A percentile compares a stretch with the other conserved stretches of the same genome.
Conservation (phyloP, 1,284 basidiomycete genomes). For the Cronartium quercuum region DNA sequence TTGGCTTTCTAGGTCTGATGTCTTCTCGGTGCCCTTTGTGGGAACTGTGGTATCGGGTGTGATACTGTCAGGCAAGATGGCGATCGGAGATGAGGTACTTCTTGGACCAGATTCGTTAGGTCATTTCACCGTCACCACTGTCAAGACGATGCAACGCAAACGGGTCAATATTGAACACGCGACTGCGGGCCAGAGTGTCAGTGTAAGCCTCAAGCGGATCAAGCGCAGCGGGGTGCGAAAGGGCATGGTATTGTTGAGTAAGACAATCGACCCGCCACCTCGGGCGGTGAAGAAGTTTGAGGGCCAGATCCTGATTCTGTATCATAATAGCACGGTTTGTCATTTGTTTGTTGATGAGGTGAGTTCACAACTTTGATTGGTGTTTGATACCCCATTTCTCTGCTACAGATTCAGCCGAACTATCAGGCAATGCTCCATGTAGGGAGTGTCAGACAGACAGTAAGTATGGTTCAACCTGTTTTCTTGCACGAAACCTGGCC, state of each 20-base stretch:
- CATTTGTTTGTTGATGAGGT: not conserved
- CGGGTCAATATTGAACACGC: conserved; percentile 73
- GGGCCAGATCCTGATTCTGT: conserved; percentile 74
- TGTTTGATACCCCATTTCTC: conserved; percentile 40
- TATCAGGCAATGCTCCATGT: conserved; percentile 46
- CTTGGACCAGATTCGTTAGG: conserved; percentile 91
- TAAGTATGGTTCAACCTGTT: conserved; percentile 69
- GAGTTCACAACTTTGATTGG: not conserved
- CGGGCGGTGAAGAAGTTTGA: conserved; percentile 71
- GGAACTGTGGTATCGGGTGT: conserved; percentile 49
- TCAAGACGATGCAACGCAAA: conserved; percentile 93
- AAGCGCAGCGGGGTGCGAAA: conserved; percentile 76
- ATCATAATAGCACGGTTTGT: conserved; percentile 83
- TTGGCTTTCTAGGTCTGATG: conserved; percentile 26
- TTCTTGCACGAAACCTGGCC: not conserved
- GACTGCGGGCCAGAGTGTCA: conserved; percentile 91
- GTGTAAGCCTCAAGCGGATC: conserved; percentile 84
- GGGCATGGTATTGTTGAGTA: conserved; percentile 81
- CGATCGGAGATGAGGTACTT: conserved; percentile 61
- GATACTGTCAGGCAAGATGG: conserved; percentile 38
- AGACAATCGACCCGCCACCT: conserved; percentile 64
- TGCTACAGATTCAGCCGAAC: conserved; percentile 39
- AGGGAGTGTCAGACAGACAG: conserved; percentile 79
- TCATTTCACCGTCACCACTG: conserved; percentile 69
- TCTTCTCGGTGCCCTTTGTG: conserved; percentile 49